Conservation (phyloP, 108 stramenopile genomes). For the Pseudonitzschia pungens region DNA sequence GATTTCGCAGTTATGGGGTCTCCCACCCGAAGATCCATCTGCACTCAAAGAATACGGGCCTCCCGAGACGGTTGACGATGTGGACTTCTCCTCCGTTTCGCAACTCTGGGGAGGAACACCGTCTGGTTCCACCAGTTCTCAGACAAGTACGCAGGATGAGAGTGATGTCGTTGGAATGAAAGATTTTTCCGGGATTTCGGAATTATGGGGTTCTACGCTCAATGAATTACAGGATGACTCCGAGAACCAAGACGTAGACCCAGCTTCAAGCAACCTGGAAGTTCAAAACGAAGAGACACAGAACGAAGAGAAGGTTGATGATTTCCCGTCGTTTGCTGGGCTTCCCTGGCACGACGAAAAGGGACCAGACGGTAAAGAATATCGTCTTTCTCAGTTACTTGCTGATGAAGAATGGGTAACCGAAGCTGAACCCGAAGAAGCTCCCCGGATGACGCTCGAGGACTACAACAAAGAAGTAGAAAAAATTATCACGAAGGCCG, state of each 20-base stretch:
- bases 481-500: conserved; percentile 51
- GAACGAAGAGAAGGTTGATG: neutral
- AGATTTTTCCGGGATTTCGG: conserved; percentile 36
- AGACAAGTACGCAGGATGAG: conserved; percentile 3
- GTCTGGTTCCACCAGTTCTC: neutral
- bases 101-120: conserved; percentile 42
- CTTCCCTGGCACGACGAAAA: conserved; percentile 19
- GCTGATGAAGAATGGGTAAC: conserved; percentile 55
- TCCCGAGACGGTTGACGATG: conserved; percentile 39
- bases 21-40: conserved; percentile 33
- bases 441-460: conserved; percentile 39
- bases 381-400: conserved; percentile 39
- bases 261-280: neutral
- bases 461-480: conserved; percentile 67
- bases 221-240: neutral
- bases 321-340: conserved; percentile 10
- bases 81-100: conserved; percentile 40
- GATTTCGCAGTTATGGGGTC: conserved; percentile 62
- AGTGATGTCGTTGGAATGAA: conserved; percentile 12
- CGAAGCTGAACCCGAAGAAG: conserved; percentile 23
- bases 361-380: conserved; percentile 16
- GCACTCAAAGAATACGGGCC: conserved; percentile 24
- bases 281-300: neutral
- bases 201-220: conserved; percentile 37
- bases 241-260: neutral